Conservation (phyloP, 768 basidiomycete genomes). For the Guyanaporus albipodus region DNA sequence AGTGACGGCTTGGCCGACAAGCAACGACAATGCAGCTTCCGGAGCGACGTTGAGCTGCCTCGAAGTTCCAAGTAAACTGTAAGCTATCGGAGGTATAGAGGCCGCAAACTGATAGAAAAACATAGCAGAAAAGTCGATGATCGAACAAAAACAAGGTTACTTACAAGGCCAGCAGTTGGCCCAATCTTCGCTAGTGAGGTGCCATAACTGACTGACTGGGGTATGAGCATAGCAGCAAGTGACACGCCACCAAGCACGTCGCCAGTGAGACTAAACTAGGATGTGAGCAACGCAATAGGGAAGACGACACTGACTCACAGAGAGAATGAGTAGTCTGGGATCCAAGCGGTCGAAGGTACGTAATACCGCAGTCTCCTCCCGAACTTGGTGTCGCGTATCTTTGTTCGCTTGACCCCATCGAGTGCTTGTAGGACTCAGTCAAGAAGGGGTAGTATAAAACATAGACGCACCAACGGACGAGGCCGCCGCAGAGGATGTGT, state of each 20-base stretch:
- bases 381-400: slow-evolving; percentile 29
- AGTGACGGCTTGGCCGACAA: slow-evolving; percentile 82
- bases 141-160: slow-evolving; percentile 22
- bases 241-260: slow-evolving; percentile 86
- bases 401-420: slow-evolving; percentile 13
- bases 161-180: slow-evolving; percentile 79
- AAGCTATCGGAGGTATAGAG: slow-evolving; percentile 82
- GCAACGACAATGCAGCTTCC: slow-evolving; percentile 82
- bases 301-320: slow-evolving; percentile 42
- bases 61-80: slow-evolving; percentile 86
- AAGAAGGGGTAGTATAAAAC: not conserved
- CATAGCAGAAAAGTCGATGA: not conserved
- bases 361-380: slow-evolving; percentile 65
- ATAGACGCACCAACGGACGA: slow-evolving; percentile 19
- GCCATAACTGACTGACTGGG: slow-evolving; percentile 89
- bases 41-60: slow-evolving; percentile 80
- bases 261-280: slow-evolving; percentile 45
- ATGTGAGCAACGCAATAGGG: not conserved
- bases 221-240: slow-evolving; percentile 79
- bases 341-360: slow-evolving; percentile 74
- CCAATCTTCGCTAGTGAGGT: slow-evolving; percentile 81
- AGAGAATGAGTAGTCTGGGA: slow-evolving; percentile 68
- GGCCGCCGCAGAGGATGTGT: slow-evolving; percentile 8
- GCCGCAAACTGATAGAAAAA: slow-evolving; percentile 61
- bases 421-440: slow-evolving; percentile 1